These are phyloP conservation scores for Monosporascus cannonballus DNA, from an alignment of 2,329 filamentous ascomycete species.

Conservation along the genomic window DNA sequence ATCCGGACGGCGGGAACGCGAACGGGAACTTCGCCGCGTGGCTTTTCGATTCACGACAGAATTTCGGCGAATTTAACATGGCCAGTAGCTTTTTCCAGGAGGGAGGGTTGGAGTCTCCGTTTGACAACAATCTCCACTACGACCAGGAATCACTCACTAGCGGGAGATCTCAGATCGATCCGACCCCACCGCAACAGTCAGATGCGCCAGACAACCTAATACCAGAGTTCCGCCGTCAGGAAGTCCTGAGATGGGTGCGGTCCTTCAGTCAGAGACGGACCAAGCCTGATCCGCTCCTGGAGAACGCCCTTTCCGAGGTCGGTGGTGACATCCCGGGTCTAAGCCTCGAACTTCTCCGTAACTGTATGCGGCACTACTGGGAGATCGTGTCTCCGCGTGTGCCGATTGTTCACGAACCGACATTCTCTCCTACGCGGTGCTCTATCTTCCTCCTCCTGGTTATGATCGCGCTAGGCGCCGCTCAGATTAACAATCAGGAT, in stretches of 20 bases:
- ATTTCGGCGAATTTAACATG: constrained; percentile 36
- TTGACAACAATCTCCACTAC: constrained; percentile 45
- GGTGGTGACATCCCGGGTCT: constrained; percentile 44
- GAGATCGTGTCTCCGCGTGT: constrained; percentile 77
- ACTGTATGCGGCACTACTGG: constrained; percentile 85
- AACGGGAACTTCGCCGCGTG: constrained; percentile 40
- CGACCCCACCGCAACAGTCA: constrained; percentile 33
- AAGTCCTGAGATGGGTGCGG: constrained; percentile 38
- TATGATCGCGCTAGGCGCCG: constrained; percentile 79
- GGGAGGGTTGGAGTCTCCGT: constrained; percentile 43
- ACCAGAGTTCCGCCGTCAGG: constrained; percentile 37
- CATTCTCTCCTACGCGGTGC: constrained; percentile 75
- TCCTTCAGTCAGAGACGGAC: constrained; percentile 38
- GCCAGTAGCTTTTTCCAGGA: constrained; percentile 41
- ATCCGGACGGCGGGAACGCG: constrained; percentile 17
- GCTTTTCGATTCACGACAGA: constrained; percentile 42
- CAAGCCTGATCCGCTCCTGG: constrained; percentile 27
- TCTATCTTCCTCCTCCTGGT: constrained; percentile 71
- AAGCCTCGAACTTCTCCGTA: constrained; percentile 75
- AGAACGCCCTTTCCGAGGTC: constrained; percentile 30
- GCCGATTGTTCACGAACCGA: constrained; percentile 82
- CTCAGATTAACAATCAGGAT: constrained; percentile 63
- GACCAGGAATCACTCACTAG: constrained; percentile 45
- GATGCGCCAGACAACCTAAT: constrained; percentile 38
- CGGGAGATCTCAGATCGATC: constrained; percentile 36